Evolutionary conservation across 2,329 filamentous ascomycete species (phyloP), one percentile per base, ranked within the genome.

Genomic region (Colletotrichum lindemuthianum): DNA sequence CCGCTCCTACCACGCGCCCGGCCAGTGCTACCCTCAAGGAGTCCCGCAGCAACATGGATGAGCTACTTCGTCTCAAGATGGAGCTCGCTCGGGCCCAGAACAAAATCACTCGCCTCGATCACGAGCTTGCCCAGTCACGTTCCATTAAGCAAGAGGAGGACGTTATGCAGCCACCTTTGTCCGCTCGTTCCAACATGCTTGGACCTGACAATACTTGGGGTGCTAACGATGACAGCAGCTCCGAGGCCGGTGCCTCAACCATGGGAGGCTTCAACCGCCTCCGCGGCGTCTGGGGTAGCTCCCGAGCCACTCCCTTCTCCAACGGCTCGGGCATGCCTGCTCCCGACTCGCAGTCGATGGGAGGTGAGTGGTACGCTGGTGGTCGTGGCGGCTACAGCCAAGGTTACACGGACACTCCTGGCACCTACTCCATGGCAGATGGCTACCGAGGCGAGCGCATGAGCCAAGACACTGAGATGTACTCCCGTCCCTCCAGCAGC

Each of bases 11-110:
- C n/a, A 83, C 81, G 55, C 81, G 82, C 41, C 81, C 85, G 44
- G 81, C 86, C 32, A 89, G 84, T 72, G 79, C 81, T 43, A 75
- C 76, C 8, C 74, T 83, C 8, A 81, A 83, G 34, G 82, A 83
- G 45, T 70, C 71, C 59, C 73, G 75, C 51, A 74, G 78, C 56
- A 78, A 79, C 37, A 56, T 52, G 51, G 86, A 88, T 36, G 90
- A 93, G 73, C 78, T 93, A 34, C 78, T 88, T 65, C 87, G 86
- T 55, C 81, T 94, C 61, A 92, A 91, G 79, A 77, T 88, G 56
- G 87, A 93, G 76, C 85, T 95, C 55, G 89, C 89, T 47, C 84
- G 88, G 66, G 90, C 91, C 40, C 87, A 91, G 65, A 88, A 83
- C 73, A 86, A 89, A 71, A 91, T 94, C 71, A 86, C 84, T 49